A percentile compares a stretch with the other conserved stretches of the same genome.
Conservation (phyloP, 257 asterid species). For the Mitragyna speciosa region DNA sequence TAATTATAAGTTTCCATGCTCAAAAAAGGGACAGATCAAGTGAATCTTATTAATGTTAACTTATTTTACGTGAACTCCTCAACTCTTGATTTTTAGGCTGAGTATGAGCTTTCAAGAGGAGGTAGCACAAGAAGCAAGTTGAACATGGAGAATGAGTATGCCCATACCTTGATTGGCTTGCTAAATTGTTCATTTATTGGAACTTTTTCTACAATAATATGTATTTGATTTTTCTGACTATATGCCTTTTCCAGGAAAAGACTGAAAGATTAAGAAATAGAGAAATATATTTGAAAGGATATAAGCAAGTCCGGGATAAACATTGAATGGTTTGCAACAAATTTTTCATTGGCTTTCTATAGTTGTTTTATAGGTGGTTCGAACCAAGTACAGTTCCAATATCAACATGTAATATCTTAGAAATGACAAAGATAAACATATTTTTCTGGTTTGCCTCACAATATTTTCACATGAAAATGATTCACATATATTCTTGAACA, state of each 20-base stretch:
- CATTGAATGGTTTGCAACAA: background rate
- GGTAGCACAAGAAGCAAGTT: slow-evolving; percentile 68
- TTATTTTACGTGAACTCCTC: slow-evolving; percentile 21
- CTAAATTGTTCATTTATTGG: background rate
- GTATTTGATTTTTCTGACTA: background rate
- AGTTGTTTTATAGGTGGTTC: background rate
- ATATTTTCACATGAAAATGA: background rate
- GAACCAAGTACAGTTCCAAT: background rate
- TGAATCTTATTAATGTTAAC: background rate
- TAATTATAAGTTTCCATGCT: background rate
- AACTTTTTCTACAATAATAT: background rate
- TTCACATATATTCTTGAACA: background rate
- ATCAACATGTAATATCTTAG: background rate
- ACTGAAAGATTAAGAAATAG: background rate
- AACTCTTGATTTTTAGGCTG: slow-evolving; percentile 55
- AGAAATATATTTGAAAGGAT: background rate
- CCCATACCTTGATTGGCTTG: slow-evolving; percentile 19
- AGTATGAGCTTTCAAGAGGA: slow-evolving; percentile 69
- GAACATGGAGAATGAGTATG: slow-evolving; percentile 77
- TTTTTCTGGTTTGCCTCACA: background rate
- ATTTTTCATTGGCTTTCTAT: background rate
- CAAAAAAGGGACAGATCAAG: slow-evolving; percentile 8
- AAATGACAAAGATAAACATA: background rate
- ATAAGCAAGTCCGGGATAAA: background rate
- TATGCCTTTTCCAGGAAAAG: background rate